Conservation (phyloP, 2,329 filamentous ascomycete genomes). For the Capronia coronata region DNA sequence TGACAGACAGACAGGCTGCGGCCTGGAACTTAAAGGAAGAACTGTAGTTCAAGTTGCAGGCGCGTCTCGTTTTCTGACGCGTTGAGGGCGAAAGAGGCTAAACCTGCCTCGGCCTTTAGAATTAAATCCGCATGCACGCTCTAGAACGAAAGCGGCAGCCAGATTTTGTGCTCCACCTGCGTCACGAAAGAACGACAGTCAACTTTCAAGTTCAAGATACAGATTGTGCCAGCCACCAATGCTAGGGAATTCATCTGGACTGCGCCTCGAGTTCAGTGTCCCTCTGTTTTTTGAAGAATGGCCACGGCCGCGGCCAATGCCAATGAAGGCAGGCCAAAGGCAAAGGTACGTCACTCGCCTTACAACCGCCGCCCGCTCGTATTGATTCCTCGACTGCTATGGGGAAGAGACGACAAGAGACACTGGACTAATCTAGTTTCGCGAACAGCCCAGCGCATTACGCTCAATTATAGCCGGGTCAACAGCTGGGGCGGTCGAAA, state of each 20-base stretch:
- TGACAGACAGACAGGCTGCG: too few relatives aligned
- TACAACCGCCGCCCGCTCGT: too few relatives aligned
- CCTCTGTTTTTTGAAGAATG: conserved; percentile 7
- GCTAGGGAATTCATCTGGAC: neutral
- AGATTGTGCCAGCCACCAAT: neutral
- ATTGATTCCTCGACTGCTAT: too few relatives aligned
- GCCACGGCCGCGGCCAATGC: conserved; percentile 14
- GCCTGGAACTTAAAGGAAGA: too few relatives aligned
- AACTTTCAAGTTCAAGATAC: too few relatives aligned
- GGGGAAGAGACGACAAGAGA: too few relatives aligned
- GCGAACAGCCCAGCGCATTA: conserved; percentile 67
- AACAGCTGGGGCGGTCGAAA: conserved; percentile 90
- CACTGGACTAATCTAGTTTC: too few relatives aligned
- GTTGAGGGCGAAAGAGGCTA: neutral
- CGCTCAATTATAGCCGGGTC: conserved; percentile 89
- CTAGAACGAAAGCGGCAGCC: neutral
- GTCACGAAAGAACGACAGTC: neutral
- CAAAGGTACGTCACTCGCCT: conserved; percentile 13
- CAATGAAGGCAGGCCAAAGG: conserved; percentile 13
- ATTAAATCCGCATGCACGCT: neutral
- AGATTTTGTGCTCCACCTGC: neutral
- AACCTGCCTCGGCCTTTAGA: neutral
- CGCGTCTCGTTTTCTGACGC: conserved; percentile 1
- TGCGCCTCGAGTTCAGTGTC: neutral
- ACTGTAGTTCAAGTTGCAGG: neutral